Evolutionary conservation across 1,284 basidiomycete genomes (phyloP), one percentile per base, ranked within the genome.

Genomic region (Pisolithus thermaeus): DNA sequence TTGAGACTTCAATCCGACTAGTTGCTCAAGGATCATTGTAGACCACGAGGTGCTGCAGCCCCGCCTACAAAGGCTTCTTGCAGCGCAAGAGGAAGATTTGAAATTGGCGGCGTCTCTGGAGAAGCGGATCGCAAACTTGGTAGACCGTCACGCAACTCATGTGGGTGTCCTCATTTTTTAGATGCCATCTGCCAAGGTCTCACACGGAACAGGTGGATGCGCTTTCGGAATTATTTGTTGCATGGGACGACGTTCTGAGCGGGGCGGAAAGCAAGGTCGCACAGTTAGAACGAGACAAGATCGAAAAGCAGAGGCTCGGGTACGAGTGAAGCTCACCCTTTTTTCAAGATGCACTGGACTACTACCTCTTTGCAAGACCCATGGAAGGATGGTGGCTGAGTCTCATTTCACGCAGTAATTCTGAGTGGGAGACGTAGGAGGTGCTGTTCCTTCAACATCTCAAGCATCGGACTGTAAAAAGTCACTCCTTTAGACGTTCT

Each of bases 171-270:
- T 27, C 22, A 6, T 52, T 38, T 20, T 46, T 30, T 32, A 45
- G 27, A n/a, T 16, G 41, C 44, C 41, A 4, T 23, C 3, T 40
- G 37, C 12, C 39, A 18, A 7, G 22, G 12, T 28, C 28, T 14
- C 39, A 14, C n/a, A 25, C 43, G 45, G 55, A 43, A 20, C 54
- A 90, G 87, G 81, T 88, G 7, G 86, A 89, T 59, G 77, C 79
- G 0, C 71, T 90, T 2, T 91, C 87, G 4, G 87, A 90, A 55
- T 70, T 90, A 12, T 91, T 90, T 57, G 83, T 91, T 7, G 79
- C 78, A 16, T 91, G 88, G 87, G 86, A 90, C 57, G 86, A 88
- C 51, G 75, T 81, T 1, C 67, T 90, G 11, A 74, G 75, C 14
- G 77, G 79, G 43, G 76, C 81, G 3, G 87, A 90, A 60, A 74